Evolutionary conservation across 148 eudicot genomes (phyloP).

Genomic region (Amaranthus hypochondriacus): DNA sequence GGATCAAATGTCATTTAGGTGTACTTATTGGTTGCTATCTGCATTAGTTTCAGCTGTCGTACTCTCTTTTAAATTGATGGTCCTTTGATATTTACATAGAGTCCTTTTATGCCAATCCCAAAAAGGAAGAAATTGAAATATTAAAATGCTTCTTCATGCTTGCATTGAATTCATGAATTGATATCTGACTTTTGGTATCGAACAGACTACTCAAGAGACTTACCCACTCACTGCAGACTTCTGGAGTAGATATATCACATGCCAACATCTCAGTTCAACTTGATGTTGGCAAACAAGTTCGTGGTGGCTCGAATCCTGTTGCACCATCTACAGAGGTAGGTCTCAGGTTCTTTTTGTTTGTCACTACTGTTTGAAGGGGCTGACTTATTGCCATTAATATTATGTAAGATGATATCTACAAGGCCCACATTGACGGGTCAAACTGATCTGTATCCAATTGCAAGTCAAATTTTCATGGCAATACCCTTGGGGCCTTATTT

Average conservation of each 20-base stretch:
- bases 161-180: background rate
- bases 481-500: background rate
- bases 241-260: conserved; percentile 85
- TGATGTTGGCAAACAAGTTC: conserved; percentile 56
- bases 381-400: background rate
- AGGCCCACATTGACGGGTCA: background rate
- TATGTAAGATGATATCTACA: background rate
- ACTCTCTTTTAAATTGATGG: background rate
- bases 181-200: conserved; percentile 11
- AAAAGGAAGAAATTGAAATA: background rate
- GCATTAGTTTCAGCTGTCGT: background rate
- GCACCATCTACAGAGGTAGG: conserved; percentile 34
- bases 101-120: background rate
- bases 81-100: background rate
- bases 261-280: conserved; percentile 82
- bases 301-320: conserved; percentile 22
- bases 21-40: background rate
- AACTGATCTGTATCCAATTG: background rate
- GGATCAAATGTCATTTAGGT: background rate
- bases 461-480: too few species aligned
- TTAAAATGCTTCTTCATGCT: background rate
- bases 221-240: conserved; percentile 64
- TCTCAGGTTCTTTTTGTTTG: background rate
- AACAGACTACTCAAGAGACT: conserved; percentile 67
- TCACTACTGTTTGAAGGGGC: background rate